These are phyloP conservation scores for Penicillium sp. DNA, from an alignment of 2,329 filamentous ascomycete genomes.

Conservation along the genomic window DNA sequence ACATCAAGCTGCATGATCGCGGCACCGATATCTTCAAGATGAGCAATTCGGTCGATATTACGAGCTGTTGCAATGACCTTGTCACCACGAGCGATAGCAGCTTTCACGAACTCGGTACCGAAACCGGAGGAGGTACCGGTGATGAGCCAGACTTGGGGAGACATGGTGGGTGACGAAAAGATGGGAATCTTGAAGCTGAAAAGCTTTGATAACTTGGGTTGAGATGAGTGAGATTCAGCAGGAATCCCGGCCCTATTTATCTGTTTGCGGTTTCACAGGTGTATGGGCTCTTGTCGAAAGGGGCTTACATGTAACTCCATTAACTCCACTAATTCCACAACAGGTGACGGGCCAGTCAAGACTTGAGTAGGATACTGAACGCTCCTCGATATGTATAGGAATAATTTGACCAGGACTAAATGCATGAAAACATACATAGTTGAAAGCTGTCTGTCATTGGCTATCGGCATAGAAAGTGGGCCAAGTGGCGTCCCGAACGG, in stretches of 20 bases:
- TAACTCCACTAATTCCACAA: neutral
- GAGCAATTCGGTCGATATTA: slow-evolving; percentile 23
- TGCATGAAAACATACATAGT: neutral
- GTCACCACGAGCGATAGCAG: slow-evolving; percentile 29
- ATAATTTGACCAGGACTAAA: neutral
- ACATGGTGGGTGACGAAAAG: neutral
- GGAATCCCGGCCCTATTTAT: neutral
- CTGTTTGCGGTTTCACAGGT: neutral
- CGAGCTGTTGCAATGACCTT: slow-evolving; percentile 37
- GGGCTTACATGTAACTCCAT: neutral
- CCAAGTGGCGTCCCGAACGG: neutral
- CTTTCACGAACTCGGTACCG: slow-evolving; percentile 26
- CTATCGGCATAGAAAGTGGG: neutral
- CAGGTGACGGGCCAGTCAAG: neutral
- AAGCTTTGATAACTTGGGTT: neutral
- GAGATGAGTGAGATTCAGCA: neutral
- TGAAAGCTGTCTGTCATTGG: neutral
- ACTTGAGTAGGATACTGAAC: neutral
- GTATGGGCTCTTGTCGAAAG: neutral
- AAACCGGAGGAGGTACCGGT: slow-evolving; percentile 37
- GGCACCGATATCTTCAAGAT: slow-evolving; percentile 10
- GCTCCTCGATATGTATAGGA: neutral
- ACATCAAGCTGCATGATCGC: slow-evolving; percentile 9
- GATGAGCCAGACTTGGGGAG: slow-evolving; percentile 32
- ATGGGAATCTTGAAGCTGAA: neutral